Conservation (phyloP, 441 rosid genomes). For the Eutrema salsugineum region DNA sequence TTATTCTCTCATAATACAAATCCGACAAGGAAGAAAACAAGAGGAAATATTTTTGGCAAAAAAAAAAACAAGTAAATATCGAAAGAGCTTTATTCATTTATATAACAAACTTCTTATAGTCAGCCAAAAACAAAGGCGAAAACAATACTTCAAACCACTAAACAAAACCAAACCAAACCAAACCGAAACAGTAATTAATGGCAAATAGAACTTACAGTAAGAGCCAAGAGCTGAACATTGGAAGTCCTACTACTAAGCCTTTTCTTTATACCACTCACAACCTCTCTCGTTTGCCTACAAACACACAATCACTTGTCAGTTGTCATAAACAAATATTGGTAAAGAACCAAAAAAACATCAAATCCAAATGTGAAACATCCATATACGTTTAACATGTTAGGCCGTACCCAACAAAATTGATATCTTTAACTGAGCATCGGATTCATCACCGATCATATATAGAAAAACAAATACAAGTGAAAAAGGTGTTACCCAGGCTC, state of each 20-base stretch:
- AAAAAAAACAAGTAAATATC: neutral
- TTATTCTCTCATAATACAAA: neutral
- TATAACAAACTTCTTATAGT: no score
- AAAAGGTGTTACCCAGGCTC: conserved; percentile 71
- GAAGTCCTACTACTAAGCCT: conserved; percentile 76
- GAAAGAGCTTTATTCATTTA: no score
- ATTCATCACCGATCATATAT: neutral
- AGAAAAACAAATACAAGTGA: neutral
- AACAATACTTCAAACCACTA: neutral
- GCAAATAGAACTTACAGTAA: conserved; percentile 64
- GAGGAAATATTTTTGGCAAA: no score
- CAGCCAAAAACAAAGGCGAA: no score
- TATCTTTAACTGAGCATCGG: neutral
- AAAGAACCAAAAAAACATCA: conserved; percentile 9
- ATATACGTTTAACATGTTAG: neutral
- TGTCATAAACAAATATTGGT: neutral
- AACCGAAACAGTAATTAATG: neutral
- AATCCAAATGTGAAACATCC: conserved; percentile 13
- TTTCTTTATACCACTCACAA: conserved; percentile 93
- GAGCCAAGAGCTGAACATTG: conserved; percentile 93
- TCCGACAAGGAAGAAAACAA: neutral
- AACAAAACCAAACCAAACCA: neutral
- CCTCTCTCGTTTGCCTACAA: conserved; percentile 92
- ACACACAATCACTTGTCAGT: neutral
- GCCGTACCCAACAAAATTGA: neutral